Base-by-base conservation (phyloP, 2,329 filamentous ascomycete genomes). In the Diaporthe ampelina region DNA sequence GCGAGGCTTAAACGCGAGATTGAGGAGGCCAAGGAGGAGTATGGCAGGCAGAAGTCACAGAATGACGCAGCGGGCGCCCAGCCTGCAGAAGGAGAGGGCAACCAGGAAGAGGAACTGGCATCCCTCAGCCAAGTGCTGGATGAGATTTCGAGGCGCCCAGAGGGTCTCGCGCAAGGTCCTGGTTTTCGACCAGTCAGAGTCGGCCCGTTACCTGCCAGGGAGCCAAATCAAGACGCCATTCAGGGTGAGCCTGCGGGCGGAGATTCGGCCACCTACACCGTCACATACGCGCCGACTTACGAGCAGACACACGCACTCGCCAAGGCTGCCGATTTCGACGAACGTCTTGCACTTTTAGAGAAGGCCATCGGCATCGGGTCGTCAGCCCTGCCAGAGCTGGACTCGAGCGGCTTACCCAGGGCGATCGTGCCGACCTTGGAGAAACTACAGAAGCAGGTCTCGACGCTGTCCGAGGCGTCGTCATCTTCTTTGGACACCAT, bases 281-380 rank as follows among this genome's bases (percentile, higher is more conserved):
- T 93, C 65, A 92, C 90, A 40, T 93, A 93, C 78, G 88, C 90
- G 43, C 92, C 86, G 58, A 88, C 83, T 67, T 94, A 91, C 77
- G 90, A 92, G 78, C 88, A 93, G 80, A 92, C 87, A 54, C 93
- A 94, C 79, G 91, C 93, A 35, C 87, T 98, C 48, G 91, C 92
- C 45, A 94, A 95, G 82, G 93, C 94, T 9, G 94, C 95, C 32
- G 94, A 97, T 76, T 98, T 99, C 79, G 96, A 98, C 81, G 89
- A 91, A 40, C 91, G 97, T 7, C 90, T 99, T 26, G 86, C 93
- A 3, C 86, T 93, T 40, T 86, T 99, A 63, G 97, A 99, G 85
- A 91, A 91, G 77, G 90, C 92, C 1, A 89, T 99, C 37, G 97
- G 97, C 13, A 89, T 98, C 65, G 93, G 91, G 54, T 91, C 92